Evolutionary conservation across 768 basidiomycete genomes (phyloP).

Genomic region (Austroboletus eburneus): DNA sequence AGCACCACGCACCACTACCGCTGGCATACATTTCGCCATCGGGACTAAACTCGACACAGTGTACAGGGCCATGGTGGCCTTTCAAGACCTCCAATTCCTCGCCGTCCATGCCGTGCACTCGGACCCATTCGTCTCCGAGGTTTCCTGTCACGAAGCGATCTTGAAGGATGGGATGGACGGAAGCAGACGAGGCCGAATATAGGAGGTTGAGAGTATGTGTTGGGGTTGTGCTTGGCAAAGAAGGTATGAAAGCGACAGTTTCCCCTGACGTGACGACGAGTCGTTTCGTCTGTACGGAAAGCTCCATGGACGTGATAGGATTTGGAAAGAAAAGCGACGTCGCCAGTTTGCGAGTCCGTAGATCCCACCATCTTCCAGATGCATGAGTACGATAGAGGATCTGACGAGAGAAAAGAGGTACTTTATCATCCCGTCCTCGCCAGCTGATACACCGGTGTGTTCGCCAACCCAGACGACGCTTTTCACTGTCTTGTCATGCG

Average conservation of each 20-base stretch:
- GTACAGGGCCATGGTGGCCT: slow-evolving; percentile 97
- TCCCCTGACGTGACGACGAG: slow-evolving; percentile 90
- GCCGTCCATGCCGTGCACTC: slow-evolving; percentile 87
- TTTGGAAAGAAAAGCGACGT: slow-evolving; percentile 69
- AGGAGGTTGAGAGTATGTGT: slow-evolving; percentile 76
- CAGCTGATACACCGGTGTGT: slow-evolving; percentile 81
- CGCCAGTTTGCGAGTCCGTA: slow-evolving; percentile 70
- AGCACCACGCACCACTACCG: slow-evolving; percentile 74
- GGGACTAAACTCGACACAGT: slow-evolving; percentile 89
- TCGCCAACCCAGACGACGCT: slow-evolving; percentile 93
- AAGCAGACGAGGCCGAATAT: slow-evolving; percentile 90
- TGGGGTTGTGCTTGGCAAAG: slow-evolving; percentile 54
- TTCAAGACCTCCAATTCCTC: slow-evolving; percentile 89
- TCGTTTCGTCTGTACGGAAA: slow-evolving; percentile 74
- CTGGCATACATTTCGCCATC: slow-evolving; percentile 98
- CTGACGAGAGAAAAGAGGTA: slow-evolving; percentile 33
- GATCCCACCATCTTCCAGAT: slow-evolving; percentile 90
- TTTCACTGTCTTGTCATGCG: slow-evolving; percentile 88
- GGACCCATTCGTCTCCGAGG: slow-evolving; percentile 91
- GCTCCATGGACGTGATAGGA: slow-evolving; percentile 92
- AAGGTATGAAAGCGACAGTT: slow-evolving; percentile 87
- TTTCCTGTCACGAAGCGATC: slow-evolving; percentile 94
- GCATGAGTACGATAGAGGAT: slow-evolving; percentile 9
- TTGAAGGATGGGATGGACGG: slow-evolving; percentile 84
- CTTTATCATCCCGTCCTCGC: slow-evolving; percentile 91